phyloP scores from a whole-genome alignment of 176 grass and related monocot species.

The Themeda triandra region DNA sequence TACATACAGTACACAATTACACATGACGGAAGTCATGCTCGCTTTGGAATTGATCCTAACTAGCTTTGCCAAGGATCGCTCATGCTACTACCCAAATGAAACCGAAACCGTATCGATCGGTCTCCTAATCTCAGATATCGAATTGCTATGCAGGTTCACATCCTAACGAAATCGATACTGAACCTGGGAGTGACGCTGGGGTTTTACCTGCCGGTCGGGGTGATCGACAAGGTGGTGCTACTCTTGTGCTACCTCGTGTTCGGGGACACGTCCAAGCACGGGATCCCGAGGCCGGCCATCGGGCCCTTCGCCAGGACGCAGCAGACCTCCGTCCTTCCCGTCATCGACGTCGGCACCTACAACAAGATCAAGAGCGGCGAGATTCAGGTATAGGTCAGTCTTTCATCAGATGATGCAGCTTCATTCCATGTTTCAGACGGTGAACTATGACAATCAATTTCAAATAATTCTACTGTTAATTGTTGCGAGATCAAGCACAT shows the following conservation, averaged over 20 bases:
- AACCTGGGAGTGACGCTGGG: conserved; percentile 15
- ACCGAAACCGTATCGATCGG: too few species aligned
- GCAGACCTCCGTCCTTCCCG: not conserved
- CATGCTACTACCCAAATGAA: too few species aligned
- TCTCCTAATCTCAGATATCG: too few species aligned
- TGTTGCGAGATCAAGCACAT: too few species aligned
- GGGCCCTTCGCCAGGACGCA: conserved; percentile 43
- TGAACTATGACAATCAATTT: too few species aligned
- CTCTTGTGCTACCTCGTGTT: conserved; percentile 38
- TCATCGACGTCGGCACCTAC: conserved; percentile 58
- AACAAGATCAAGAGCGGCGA: conserved; percentile 46
- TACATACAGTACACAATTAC: too few species aligned
- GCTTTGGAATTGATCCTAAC: too few species aligned
- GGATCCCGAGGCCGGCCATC: conserved; percentile 25
- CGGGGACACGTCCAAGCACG: conserved; percentile 47
- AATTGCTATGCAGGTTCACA: conserved; percentile 36
- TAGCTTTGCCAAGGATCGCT: too few species aligned
- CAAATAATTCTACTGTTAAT: too few species aligned
- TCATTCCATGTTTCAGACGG: too few species aligned
- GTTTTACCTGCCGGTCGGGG: conserved; percentile 18
- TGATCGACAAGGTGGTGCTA: conserved; percentile 38
- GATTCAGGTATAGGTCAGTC: conserved; percentile 24
- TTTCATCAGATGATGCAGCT: not conserved
- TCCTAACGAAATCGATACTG: conserved; percentile 40
- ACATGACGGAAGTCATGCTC: too few species aligned